Conservation (phyloP, 139 green algal genomes). For the Micromonas pusilla region DNA sequence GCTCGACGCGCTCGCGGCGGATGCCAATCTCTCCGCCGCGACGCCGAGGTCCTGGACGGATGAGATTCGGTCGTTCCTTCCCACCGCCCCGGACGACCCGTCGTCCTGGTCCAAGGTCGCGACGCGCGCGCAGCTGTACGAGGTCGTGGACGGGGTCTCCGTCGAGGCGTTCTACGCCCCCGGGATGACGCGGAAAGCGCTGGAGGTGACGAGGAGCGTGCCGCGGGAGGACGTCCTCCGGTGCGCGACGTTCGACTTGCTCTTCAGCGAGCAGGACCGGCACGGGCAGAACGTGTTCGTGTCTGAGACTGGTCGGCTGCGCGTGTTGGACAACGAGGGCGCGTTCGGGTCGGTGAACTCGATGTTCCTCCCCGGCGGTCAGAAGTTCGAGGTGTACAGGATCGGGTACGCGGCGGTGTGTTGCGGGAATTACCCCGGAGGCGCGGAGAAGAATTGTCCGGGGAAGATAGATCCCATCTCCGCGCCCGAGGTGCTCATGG, state of each 20-base stretch:
- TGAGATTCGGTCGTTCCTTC: neutral
- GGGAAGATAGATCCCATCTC: neutral
- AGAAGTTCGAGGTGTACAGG: slow-evolving; percentile 27
- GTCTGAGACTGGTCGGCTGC: slow-evolving; percentile 40
- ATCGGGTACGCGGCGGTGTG: slow-evolving; percentile 30
- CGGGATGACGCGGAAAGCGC: neutral
- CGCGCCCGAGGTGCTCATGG: neutral
- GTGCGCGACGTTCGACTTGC: slow-evolving; percentile 52
- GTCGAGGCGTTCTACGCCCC: slow-evolving; percentile 1
- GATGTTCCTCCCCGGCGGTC: slow-evolving; percentile 23
- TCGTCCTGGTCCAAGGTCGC: neutral
- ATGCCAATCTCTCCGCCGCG: neutral
- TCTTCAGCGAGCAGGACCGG: slow-evolving; percentile 50
- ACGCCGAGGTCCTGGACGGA: neutral
- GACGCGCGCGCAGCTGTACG: neutral
- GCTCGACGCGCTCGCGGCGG: slow-evolving; percentile 8
- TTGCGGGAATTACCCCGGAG: slow-evolving; percentile 7
- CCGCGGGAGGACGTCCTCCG: slow-evolving; percentile 35
- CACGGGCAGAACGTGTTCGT: slow-evolving; percentile 60
- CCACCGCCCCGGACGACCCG: neutral
- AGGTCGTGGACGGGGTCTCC: neutral
- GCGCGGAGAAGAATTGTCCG: slow-evolving; percentile 1
- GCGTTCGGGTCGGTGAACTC: slow-evolving; percentile 32
- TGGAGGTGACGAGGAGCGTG: neutral
- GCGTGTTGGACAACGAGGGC: slow-evolving; percentile 55